Evolutionary conservation across 768 basidiomycete genomes (phyloP).

Genomic region (Bullera alba): DNA sequence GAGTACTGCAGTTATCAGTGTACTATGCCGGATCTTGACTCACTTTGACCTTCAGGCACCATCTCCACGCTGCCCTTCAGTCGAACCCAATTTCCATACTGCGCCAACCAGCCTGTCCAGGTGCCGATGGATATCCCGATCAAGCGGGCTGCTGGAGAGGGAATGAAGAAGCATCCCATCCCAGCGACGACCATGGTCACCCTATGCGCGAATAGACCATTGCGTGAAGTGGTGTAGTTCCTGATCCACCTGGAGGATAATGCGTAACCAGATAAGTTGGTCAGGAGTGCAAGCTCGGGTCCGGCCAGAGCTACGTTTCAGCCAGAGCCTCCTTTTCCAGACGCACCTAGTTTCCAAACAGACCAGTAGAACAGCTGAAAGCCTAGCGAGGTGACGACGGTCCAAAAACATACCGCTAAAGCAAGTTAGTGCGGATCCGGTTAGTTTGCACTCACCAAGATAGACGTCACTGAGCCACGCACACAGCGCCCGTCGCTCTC

Average conservation of each 20-base stretch:
- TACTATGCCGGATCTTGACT: constrained; percentile 10
- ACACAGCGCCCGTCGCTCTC: background rate
- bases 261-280: constrained; percentile 62
- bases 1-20: constrained; percentile 50
- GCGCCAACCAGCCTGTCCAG: constrained; percentile 51
- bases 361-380: constrained; percentile 86
- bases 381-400: constrained; percentile 68
- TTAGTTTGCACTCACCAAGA: constrained; percentile 25
- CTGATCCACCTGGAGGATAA: constrained; percentile 53
- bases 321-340: background rate
- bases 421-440: background rate
- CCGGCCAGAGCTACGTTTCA: constrained; percentile 55
- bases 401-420: constrained; percentile 56
- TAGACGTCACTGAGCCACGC: constrained; percentile 40
- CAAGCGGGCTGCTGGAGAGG: constrained; percentile 48
- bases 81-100: constrained; percentile 57
- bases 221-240: constrained; percentile 51
- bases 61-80: constrained; percentile 32
- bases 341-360: constrained; percentile 72
- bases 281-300: constrained; percentile 66
- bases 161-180: constrained; percentile 55
- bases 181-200: constrained; percentile 49
- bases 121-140: constrained; percentile 57
- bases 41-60: constrained; percentile 31
- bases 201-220: constrained; percentile 54